A percentile compares a stretch with the other conserved stretches of the same genome.
Conservation (phyloP, 208 protist genomes). For the Tritrichomonas foetus region DNA sequence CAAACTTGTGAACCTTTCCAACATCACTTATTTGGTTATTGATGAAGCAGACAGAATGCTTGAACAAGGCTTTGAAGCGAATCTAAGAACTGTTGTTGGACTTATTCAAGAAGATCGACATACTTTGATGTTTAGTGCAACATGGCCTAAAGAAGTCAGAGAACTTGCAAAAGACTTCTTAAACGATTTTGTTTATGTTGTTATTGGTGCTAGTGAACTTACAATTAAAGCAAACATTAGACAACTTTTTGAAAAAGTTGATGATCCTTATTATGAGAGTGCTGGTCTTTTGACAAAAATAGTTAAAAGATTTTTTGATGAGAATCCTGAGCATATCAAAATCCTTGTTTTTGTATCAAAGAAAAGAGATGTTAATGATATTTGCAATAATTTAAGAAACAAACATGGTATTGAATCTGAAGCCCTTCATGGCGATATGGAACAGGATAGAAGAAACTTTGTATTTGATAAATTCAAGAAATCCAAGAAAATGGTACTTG, state of each 20-base stretch:
- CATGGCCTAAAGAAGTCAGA: constrained; percentile 97
- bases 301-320: neutral
- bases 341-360: constrained; percentile 72
- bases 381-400: constrained; percentile 55
- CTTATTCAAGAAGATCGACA: constrained; percentile 65
- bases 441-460: constrained; percentile 57
- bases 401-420: constrained; percentile 40
- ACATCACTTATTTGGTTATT: constrained; percentile 78
- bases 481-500: constrained; percentile 49
- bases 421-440: constrained; percentile 62
- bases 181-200: constrained; percentile 56
- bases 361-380: constrained; percentile 92
- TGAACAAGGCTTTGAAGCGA: constrained; percentile 61
- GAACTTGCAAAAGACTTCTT: constrained; percentile 70
- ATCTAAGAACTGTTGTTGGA: constrained; percentile 44
- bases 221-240: neutral
- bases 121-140: constrained; percentile 98
- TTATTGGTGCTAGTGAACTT: constrained; percentile 47
- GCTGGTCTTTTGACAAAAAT: no score
- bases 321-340: constrained; percentile 43
- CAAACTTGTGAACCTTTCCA: constrained; percentile 64
- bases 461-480: constrained; percentile 52
- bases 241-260: neutral
- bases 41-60: constrained; percentile 77
- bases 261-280: neutral